Conservation (phyloP, 345 rosid genomes). For the Brassica nigra region DNA sequence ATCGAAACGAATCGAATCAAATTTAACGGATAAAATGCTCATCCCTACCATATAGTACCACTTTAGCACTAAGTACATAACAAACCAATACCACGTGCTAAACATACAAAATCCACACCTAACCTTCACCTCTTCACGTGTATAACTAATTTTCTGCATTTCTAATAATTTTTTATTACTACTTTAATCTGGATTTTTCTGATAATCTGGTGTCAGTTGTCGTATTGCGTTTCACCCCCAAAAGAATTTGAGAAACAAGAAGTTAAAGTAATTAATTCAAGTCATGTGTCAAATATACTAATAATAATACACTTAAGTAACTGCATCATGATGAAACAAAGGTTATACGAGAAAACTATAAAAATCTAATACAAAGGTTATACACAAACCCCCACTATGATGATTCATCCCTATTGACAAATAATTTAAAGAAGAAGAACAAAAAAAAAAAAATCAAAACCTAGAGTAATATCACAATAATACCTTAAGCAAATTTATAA, state of each 20-base stretch:
- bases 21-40: too few species aligned
- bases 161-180: not conserved
- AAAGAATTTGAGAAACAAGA: not conserved
- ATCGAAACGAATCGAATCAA: too few species aligned
- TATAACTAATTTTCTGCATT: not conserved
- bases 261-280: not conserved
- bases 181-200: not conserved
- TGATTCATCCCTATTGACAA: conserved; percentile 42
- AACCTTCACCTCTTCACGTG: not conserved
- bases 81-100: not conserved
- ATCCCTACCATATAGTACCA: too few species aligned
- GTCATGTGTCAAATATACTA: not conserved
- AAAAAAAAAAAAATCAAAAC: not conserved
- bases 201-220: not conserved
- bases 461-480: conserved; percentile 38
- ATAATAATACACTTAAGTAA: not conserved
- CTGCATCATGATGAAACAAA: not conserved
- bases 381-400: conserved; percentile 34
- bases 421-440: conserved; percentile 4
- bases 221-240: not conserved
- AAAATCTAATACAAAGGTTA: conserved; percentile 37
- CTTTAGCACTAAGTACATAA: not conserved
- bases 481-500: conserved; percentile 28
- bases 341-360: conserved; percentile 20
- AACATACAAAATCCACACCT: not conserved